Conservation (phyloP, 2,329 filamentous ascomycete genomes). For the Gnomoniopsis smithogilvyi region DNA sequence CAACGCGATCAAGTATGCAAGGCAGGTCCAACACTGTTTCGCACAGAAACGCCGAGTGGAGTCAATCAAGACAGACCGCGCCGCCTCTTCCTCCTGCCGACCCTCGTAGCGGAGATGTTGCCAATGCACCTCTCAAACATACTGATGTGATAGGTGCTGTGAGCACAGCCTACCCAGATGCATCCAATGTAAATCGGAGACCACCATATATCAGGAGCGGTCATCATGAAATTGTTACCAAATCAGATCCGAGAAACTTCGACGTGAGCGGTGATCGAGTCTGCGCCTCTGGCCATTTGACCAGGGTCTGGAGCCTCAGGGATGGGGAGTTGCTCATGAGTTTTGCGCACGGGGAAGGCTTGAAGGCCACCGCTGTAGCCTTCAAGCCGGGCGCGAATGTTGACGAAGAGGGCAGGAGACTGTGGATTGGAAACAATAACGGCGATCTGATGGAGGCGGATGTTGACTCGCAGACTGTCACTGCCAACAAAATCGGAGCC, state of each 20-base stretch:
- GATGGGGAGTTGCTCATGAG: constrained; percentile 81
- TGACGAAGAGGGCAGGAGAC: constrained; percentile 72
- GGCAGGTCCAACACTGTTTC: constrained; percentile 47
- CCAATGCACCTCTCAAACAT: constrained; percentile 15
- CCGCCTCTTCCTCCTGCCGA: constrained; percentile 1
- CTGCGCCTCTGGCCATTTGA: constrained; percentile 83
- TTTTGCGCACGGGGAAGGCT: constrained; percentile 77
- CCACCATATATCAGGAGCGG: constrained; percentile 73
- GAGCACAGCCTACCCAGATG: constrained; percentile 73
- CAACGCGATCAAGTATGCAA: constrained; percentile 40
- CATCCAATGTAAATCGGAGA: constrained; percentile 78
- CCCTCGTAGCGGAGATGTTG: constrained; percentile 1
- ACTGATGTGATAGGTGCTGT: constrained; percentile 43
- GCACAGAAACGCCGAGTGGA: constrained; percentile 37
- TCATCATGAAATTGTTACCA: constrained; percentile 73
- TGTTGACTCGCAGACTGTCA: constrained; percentile 67
- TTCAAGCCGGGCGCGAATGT: constrained; percentile 82
- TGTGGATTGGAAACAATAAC: constrained; percentile 88
- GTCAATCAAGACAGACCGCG: constrained; percentile 33
- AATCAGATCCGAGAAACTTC: constrained; percentile 82
- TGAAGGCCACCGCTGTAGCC: constrained; percentile 74
- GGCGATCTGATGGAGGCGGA: constrained; percentile 92
- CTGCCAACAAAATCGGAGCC: constrained; percentile 64
- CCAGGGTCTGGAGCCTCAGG: constrained; percentile 80
- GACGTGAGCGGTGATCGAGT: constrained; percentile 86